Base-by-base conservation (phyloP, 1,284 basidiomycete genomes). In the Heterobasidion occidentale region DNA sequence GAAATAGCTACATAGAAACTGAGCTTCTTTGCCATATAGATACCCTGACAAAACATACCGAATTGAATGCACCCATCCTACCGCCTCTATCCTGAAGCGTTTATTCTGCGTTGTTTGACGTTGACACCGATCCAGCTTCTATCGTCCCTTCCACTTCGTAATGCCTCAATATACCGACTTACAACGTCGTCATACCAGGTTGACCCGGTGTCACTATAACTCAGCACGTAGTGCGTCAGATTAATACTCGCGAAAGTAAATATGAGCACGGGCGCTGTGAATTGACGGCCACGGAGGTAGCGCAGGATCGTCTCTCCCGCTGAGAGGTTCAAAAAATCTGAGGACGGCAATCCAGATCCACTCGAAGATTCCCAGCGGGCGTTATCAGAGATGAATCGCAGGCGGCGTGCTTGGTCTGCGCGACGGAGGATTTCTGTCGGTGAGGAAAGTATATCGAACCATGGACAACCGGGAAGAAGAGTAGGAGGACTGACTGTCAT, bases 341-440 rank as follows among this genome's bases (percentile, higher is more conserved):
- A 7, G 34, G 14, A n/a, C 11, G 19, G 35, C n/a, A 9, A 33
- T 9, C 19, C 36, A 19, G 17, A 7, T n/a, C 20, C 19, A 8
- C 27, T 27, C 4, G 27, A n/a, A n/a, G 36, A 7, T 46, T 61
- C 60, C 53, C 42, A 54, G 9, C 60, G 55, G 20, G 51, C 46
- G 46, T 59, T 59, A 35, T 61, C 60, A 6, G 60, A 59, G 15
- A 61, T 61, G 45, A 59, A 47, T n/a, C 60, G 60, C 15, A 61
- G 47, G 17, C 53, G 55, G 11, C 38, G 27, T 27, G 52, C 51
- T 17, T 20, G 17, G 27, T 60, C 55, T 20, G 46, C 42, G 35
- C 45, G 33, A 19, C 53, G 20, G 12, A 58, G 55, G 9, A 54
- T 27, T 14, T 38, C 51, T 48, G 44, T 20, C n/a, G 44, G 35